Evolutionary conservation across 139 green algal species (phyloP), one percentile per base, ranked within the genome.

Genomic region (Nannochloris sp.): DNA sequence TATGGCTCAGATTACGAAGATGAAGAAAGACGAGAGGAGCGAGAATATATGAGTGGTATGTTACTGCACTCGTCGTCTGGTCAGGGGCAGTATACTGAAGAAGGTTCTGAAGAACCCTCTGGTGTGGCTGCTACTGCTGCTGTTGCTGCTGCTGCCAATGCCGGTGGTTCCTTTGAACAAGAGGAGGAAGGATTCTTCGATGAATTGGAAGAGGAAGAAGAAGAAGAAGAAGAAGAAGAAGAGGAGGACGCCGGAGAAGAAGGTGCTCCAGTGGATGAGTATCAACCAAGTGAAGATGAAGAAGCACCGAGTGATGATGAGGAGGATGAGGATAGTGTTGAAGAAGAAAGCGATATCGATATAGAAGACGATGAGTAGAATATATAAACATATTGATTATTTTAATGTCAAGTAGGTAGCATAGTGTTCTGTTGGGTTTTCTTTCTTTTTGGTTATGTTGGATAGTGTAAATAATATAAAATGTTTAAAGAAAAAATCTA

Each of bases 1-100:
- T 73, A 73, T n/a, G 66, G 66, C 13, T 66, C 32, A 2, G 66
- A 60, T 10, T 32, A 64, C n/a, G 66, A 64, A 34, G 57, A 64
- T 5, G 57, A 71, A 15, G 53, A 73, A 6, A n/a, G n/a, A n/a
- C n/a, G n/a, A n/a, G 65, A 72, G 24, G 64, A 56, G 1, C 54
- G 63, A 14, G 64, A 71, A 27, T 72, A 65, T 59, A 56, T 29
- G 2, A 54, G 31, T n/a, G n/a, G 10, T n/a, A 6, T 1, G 10
- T n/a, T n/a, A n/a, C n/a, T n/a, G n/a, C 54, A 34, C 13, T 25
- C 13, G 12, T 15, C 24, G 24, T 2, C 37, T 53, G 38, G 19
- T 34, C 13, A 15, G 55, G 15, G 34, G 19, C n/a, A n/a, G n/a
- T n/a, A n/a, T n/a, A n/a, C n/a, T n/a, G n/a, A n/a, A n/a, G n/a